These are phyloP conservation scores for Heliocybe sulcata DNA, from an alignment of 1,284 basidiomycete genomes.

Conservation along the genomic window DNA sequence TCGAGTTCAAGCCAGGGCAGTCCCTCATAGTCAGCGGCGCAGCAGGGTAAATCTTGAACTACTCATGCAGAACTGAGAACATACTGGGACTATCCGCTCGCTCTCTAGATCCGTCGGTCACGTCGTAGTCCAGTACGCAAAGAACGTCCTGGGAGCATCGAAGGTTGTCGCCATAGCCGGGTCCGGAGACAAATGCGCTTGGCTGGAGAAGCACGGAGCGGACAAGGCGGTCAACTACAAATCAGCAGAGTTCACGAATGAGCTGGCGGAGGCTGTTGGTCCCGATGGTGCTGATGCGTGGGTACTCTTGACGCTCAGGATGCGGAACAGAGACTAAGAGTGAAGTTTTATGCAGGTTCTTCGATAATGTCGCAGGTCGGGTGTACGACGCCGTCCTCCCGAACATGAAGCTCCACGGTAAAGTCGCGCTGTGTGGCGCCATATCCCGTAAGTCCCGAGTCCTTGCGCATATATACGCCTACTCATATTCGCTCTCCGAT, in stretches of 20 bases:
- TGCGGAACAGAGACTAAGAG: neutral
- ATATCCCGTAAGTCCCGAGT: conserved; percentile 22
- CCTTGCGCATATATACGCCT: no score
- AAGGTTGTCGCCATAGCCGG: conserved; percentile 40
- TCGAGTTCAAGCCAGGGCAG: neutral
- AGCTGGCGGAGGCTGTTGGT: conserved; percentile 9
- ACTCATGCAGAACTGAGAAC: neutral
- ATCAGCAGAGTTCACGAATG: conserved; percentile 13
- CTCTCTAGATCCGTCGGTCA: conserved; percentile 21
- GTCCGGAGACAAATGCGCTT: conserved; percentile 35
- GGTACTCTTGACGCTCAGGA: neutral
- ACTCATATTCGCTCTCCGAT: neutral
- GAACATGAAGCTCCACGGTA: conserved; percentile 28
- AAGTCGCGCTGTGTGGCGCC: conserved; percentile 32
- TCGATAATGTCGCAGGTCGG: conserved; percentile 32
- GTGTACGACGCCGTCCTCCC: conserved; percentile 25
- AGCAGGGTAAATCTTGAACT: neutral
- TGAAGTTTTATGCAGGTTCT: conserved; percentile 12
- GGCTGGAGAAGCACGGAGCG: conserved; percentile 32
- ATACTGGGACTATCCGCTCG: neutral
- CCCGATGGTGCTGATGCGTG: conserved; percentile 11
- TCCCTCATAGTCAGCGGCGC: neutral
- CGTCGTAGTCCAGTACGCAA: conserved; percentile 23
- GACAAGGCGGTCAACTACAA: conserved; percentile 42
- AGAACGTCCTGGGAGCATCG: conserved; percentile 28